Conservation (phyloP, 495 filamentous ascomycete species). For the Ramalina intermedia region DNA sequence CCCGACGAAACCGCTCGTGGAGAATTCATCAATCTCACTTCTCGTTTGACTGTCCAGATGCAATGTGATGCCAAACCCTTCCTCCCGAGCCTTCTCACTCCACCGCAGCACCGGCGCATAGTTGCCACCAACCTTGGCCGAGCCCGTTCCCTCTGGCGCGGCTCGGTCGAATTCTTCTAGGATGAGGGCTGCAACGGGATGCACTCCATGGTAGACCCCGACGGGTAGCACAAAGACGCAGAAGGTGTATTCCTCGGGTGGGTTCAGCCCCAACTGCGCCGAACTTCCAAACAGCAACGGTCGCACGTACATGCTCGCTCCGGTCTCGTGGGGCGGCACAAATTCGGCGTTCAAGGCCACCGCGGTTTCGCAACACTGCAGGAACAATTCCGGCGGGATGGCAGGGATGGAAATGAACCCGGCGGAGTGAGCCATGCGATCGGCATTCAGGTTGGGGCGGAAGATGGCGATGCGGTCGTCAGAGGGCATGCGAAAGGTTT, state of each 20-base stretch:
- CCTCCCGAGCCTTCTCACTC: slow-evolving; percentile 55
- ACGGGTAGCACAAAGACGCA: slow-evolving; percentile 73
- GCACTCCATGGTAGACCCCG: slow-evolving; percentile 77
- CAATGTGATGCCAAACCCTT: slow-evolving; percentile 74
- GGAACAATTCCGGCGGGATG: slow-evolving; percentile 57
- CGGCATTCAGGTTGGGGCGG: slow-evolving; percentile 66
- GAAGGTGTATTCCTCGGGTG: slow-evolving; percentile 82
- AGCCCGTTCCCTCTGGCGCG: slow-evolving; percentile 58
- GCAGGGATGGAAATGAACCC: slow-evolving; percentile 65
- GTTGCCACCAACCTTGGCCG: slow-evolving; percentile 64
- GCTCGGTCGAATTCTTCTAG: slow-evolving; percentile 65
- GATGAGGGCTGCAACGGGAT: slow-evolving; percentile 66
- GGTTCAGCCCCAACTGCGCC: slow-evolving; percentile 65
- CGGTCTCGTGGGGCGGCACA: slow-evolving; percentile 70
- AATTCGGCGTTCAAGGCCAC: slow-evolving; percentile 75
- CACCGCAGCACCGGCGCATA: slow-evolving; percentile 72
- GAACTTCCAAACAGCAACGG: slow-evolving; percentile 73
- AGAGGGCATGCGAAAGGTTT: slow-evolving; percentile 65
- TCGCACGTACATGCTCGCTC: slow-evolving; percentile 79
- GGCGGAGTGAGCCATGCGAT: slow-evolving; percentile 64
- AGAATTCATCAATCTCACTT: slow-evolving; percentile 79
- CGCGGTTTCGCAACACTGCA: slow-evolving; percentile 59
- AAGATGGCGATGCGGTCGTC: slow-evolving; percentile 56
- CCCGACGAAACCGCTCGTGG: slow-evolving; percentile 74
- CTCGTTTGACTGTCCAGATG: slow-evolving; percentile 71